phyloP scores from a whole-genome alignment of 345 rosid genomes.

The Limnanthes douglasii region DNA sequence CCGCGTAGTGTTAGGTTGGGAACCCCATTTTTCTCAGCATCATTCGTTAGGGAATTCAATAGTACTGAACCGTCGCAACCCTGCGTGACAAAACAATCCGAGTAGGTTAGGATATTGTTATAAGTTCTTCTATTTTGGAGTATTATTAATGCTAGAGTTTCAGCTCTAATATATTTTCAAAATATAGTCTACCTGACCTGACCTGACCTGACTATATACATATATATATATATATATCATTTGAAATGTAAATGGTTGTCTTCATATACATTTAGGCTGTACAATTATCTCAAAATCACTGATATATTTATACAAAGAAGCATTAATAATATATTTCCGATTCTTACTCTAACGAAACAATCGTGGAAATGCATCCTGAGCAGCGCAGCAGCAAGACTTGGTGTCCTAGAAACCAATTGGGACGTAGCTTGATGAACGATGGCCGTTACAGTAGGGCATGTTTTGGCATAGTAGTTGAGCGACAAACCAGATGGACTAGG shows the following conservation, averaged over 20 bases:
- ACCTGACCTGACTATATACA: no score
- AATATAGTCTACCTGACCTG: no score
- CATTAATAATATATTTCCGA: background rate
- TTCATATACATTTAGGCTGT: no score
- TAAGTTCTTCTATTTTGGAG: no score
- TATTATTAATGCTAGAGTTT: no score
- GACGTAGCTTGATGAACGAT: slow-evolving; percentile 11
- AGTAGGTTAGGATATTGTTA: no score
- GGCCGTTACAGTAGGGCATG: slow-evolving; percentile 25
- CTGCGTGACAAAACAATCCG: slow-evolving; percentile 11
- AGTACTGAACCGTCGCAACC: slow-evolving; percentile 50
- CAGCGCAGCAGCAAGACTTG: slow-evolving; percentile 28
- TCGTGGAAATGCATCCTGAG: slow-evolving; percentile 44
- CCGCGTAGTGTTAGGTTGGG: slow-evolving; percentile 31
- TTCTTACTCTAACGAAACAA: slow-evolving; percentile 32
- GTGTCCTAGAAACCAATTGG: slow-evolving; percentile 17
- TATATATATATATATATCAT: background rate
- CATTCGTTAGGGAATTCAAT: slow-evolving; percentile 16
- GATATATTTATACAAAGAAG: background rate
- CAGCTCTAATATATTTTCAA: no score
- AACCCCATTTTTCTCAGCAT: slow-evolving; percentile 26
- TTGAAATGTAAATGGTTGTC: no score
- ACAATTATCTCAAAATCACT: no score
- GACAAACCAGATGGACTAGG: slow-evolving; percentile 9
- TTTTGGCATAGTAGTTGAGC: slow-evolving; percentile 17